Evolutionary conservation across 2,329 filamentous ascomycete genomes (phyloP), one percentile per base, ranked within the genome.

Genomic region (Colletotrichum cordylinicola): DNA sequence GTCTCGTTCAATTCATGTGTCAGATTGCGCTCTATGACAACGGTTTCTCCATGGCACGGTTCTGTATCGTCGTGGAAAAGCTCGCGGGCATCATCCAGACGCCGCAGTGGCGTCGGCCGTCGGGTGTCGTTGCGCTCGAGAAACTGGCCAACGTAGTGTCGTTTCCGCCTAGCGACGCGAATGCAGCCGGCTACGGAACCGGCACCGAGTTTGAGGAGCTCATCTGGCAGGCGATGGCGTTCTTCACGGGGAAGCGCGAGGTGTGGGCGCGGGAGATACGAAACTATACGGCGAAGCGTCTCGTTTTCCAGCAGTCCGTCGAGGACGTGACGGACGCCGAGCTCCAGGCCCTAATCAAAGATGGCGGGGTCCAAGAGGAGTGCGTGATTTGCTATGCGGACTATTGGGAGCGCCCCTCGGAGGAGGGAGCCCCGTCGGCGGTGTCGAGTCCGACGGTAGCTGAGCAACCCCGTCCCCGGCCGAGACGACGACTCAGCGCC

Each of bases 11-110:
- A 29, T 65, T 73, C 64, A 68, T 75, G 73, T 58, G 62, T 4
- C 70, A 73, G 35, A 52, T 75, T 29, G 18, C 67, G 39, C 13
- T 73, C 18, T 68, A 73, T 48, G 73, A 75, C 56, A 73, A 48
- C 27, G 73, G 73, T 29, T 64, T 75, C 62, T 73, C 70, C 6
- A 69, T 48, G 55, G 43, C 56, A 33, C 39, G 62, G 24, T 69
- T 75, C 48, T 43, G 62, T 9, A 43, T 73, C 13, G 70, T 58
- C 5, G 21, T 62, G n/a, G 37, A 61, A 24, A 27, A 35, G 35
- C 70, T 75, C 16, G 43, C 39, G 12, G 33, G 37, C 33, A 24
- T 73, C 29, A 68, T 75, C 48, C 64, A 68, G 58, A 39, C 48
- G 33, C 35, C 70, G 33, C 62, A 62, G n/a, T 73, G 43, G 35